phyloP scores from a whole-genome alignment of 495 filamentous ascomycete species.

The Hypoxylon fragiforme region DNA sequence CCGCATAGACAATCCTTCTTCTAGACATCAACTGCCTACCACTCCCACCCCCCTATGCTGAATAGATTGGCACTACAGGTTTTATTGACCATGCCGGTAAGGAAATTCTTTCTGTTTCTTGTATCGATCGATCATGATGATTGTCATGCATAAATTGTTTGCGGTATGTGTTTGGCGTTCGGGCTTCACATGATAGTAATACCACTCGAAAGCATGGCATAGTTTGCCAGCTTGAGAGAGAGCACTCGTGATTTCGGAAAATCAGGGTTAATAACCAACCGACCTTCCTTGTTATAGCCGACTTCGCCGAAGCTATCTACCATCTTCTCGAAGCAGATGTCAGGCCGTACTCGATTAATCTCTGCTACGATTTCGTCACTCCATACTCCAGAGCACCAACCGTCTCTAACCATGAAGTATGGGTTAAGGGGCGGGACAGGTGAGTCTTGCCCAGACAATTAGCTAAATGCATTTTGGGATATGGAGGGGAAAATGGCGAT shows the following conservation, averaged over 20 bases:
- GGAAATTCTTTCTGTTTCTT: not conserved
- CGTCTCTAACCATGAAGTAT: slow-evolving; percentile 62
- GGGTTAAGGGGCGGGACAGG: slow-evolving; percentile 64
- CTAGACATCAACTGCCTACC: no score
- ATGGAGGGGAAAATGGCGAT: slow-evolving; percentile 29
- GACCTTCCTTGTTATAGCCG: slow-evolving; percentile 55
- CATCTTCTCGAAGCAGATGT: slow-evolving; percentile 59
- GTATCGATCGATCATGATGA: no score
- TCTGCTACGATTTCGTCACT: slow-evolving; percentile 63
- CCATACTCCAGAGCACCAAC: slow-evolving; percentile 68
- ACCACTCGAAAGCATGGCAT: slow-evolving; percentile 46
- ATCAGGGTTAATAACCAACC: slow-evolving; percentile 50
- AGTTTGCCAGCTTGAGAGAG: slow-evolving; percentile 53
- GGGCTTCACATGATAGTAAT: slow-evolving; percentile 40
- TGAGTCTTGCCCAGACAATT: slow-evolving; percentile 46
- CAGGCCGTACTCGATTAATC: slow-evolving; percentile 56
- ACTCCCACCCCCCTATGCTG: no score
- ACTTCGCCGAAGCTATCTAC: slow-evolving; percentile 58
- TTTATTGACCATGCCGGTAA: not conserved
- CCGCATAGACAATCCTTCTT: not conserved
- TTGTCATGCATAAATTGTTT: no score
- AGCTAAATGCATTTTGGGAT: slow-evolving; percentile 4
- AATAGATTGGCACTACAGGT: no score
- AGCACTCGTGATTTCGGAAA: slow-evolving; percentile 49
- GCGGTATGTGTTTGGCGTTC: not conserved